A percentile compares a stretch with the other conserved stretches of the same genome.
Evolutionary conservation across 495 filamentous ascomycete species (phyloP).

Genomic region (Podospora bellae-mahoneyi): DNA sequence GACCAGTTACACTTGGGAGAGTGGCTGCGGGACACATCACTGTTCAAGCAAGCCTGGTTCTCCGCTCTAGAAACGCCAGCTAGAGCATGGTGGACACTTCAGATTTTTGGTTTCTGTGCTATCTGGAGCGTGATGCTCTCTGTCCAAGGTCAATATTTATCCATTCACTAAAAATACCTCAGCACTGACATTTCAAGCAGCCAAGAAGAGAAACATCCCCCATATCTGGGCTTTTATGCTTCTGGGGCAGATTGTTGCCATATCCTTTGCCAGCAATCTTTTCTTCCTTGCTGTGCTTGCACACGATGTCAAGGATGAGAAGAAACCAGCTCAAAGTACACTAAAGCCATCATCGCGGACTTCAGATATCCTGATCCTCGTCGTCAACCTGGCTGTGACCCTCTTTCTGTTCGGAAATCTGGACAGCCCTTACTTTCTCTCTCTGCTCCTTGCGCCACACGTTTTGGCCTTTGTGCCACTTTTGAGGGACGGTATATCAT

Average conservation of each 20-base stretch:
- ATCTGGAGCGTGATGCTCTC: neutral
- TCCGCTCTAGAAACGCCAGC: neutral
- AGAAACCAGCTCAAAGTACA: neutral
- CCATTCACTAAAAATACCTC: neutral
- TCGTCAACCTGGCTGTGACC: neutral
- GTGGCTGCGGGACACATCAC: neutral
- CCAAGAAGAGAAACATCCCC: neutral
- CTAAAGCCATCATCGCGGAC: neutral
- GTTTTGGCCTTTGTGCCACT: neutral
- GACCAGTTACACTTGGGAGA: neutral
- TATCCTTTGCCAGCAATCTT: neutral
- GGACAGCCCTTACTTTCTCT: neutral
- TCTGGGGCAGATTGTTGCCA: neutral
- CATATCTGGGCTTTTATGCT: neutral
- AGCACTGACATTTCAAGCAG: neutral
- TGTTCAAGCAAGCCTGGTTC: neutral
- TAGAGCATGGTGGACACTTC: neutral
- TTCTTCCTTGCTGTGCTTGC: neutral
- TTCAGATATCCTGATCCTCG: neutral
- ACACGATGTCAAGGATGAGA: neutral
- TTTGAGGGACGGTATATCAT: neutral
- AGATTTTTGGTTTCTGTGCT: neutral
- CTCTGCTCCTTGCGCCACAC: neutral
- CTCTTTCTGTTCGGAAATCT: neutral
- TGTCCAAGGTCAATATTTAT: neutral